Conservation (phyloP, 306 rosid species). For the Corylus avellana region DNA sequence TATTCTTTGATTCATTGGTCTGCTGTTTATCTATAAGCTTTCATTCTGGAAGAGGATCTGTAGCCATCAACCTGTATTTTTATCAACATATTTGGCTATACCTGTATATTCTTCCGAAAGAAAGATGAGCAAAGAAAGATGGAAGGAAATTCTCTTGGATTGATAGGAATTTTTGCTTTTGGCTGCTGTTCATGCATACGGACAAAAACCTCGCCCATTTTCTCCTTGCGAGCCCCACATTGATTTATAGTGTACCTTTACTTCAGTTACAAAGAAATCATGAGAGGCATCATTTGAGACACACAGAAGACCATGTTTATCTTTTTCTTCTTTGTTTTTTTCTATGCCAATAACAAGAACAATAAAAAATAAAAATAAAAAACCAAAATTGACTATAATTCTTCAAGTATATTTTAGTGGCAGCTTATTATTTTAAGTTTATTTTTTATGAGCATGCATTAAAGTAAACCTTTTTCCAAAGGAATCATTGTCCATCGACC, state of each 20-base stretch:
- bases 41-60: slow-evolving; percentile 35
- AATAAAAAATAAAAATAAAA: too few relatives aligned
- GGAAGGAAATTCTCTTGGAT: not conserved
- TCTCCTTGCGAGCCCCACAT: not conserved
- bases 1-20: slow-evolving; percentile 9
- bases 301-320: not conserved
- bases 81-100: not conserved
- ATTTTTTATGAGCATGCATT: not conserved
- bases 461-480: not conserved
- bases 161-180: slow-evolving; percentile 33
- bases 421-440: not conserved
- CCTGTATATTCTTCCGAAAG: not conserved
- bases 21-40: not conserved
- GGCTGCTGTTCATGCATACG: slow-evolving; percentile 45
- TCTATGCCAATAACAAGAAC: not conserved
- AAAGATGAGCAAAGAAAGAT: not conserved
- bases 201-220: not conserved
- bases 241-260: not conserved
- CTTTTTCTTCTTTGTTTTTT: not conserved
- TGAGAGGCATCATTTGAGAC: not conserved
- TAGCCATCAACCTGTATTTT: slow-evolving; percentile 36
- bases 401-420: not conserved
- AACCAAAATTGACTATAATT: not conserved
- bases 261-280: not conserved
- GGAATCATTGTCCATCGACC: not conserved